These are phyloP conservation scores for Wickerhamiella shivajii DNA, from an alignment of 805 yeast species.

Conservation along the genomic window DNA sequence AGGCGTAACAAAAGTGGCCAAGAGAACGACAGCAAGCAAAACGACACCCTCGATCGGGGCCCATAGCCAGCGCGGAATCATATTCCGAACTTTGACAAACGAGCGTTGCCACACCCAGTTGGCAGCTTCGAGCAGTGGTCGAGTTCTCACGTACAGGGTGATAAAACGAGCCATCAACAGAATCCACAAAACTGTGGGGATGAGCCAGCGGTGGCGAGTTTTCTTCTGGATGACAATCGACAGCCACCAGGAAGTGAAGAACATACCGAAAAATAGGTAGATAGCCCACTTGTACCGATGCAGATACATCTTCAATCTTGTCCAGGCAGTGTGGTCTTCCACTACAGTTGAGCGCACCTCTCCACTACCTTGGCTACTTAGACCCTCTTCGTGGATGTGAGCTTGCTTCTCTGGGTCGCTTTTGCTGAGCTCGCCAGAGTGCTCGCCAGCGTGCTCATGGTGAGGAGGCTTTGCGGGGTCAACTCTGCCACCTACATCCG, in stretches of 20 bases:
- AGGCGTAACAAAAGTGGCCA: constrained; percentile 40
- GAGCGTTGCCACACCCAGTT: constrained; percentile 24
- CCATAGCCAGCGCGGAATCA: constrained; percentile 32
- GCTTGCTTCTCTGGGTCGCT: constrained; percentile 10
- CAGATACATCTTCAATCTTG: constrained; percentile 6
- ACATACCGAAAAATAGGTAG: constrained; percentile 23
- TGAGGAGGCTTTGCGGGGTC: constrained; percentile 1
- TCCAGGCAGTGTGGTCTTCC: constrained; percentile 5
- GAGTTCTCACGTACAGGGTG: constrained; percentile 34
- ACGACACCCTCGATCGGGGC: constrained; percentile 31
- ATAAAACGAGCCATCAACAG: constrained; percentile 37
- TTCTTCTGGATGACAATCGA: constrained; percentile 37
- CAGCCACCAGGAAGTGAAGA: constrained; percentile 45
- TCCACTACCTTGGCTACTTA: background rate
- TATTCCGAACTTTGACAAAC: constrained; percentile 17
- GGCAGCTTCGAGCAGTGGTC: constrained; percentile 20
- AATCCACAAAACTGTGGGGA: constrained; percentile 41
- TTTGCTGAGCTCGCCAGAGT: background rate
- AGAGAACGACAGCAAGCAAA: constrained; percentile 33
- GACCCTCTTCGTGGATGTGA: constrained; percentile 10
- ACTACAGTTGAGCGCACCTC: constrained; percentile 3
- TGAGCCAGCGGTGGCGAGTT: constrained; percentile 39
- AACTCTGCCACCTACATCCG: constrained; percentile 4
- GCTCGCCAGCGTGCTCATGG: constrained; percentile 1
- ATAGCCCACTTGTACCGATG: constrained; percentile 18